These are phyloP conservation scores for Haematococcus lacustris DNA, from an alignment of 139 green algal species.

Conservation along the genomic window DNA sequence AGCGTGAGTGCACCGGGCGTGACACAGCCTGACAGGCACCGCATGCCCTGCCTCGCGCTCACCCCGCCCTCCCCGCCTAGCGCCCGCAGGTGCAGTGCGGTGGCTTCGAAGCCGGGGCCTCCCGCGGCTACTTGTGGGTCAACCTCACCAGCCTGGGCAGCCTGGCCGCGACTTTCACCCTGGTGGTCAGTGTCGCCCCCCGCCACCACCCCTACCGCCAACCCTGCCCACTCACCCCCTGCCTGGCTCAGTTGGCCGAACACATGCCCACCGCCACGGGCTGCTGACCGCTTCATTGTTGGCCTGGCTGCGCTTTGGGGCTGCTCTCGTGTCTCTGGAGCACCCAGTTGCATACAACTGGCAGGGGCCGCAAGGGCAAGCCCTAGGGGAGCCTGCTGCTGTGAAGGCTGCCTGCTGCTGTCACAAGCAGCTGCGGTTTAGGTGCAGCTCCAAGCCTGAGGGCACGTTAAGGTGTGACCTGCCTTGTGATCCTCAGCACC, in stretches of 20 bases:
- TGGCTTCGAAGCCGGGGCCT: conserved; percentile 55
- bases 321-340: not conserved
- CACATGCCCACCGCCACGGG: not conserved
- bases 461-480: no score
- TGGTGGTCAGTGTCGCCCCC: conserved; percentile 20
- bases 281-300: not conserved
- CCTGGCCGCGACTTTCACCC: conserved; percentile 45
- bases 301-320: not conserved
- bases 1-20: no score
- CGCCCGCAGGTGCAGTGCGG: conserved; percentile 45
- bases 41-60: no score
- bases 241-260: not conserved
- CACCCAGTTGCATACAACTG: not conserved
- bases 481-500: no score
- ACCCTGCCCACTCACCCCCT: not conserved
- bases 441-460: no score
- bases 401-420: no score
- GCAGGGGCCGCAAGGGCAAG: not conserved
- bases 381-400: no score
- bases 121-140: conserved; percentile 52
- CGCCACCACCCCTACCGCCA: not conserved
- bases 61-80: no score
- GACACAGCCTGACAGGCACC: no score
- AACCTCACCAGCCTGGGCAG: conserved; percentile 54
- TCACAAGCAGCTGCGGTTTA: no score